Evolutionary conservation across 257 asterid species (phyloP).

Genomic region (Nicotiana noctiflora): DNA sequence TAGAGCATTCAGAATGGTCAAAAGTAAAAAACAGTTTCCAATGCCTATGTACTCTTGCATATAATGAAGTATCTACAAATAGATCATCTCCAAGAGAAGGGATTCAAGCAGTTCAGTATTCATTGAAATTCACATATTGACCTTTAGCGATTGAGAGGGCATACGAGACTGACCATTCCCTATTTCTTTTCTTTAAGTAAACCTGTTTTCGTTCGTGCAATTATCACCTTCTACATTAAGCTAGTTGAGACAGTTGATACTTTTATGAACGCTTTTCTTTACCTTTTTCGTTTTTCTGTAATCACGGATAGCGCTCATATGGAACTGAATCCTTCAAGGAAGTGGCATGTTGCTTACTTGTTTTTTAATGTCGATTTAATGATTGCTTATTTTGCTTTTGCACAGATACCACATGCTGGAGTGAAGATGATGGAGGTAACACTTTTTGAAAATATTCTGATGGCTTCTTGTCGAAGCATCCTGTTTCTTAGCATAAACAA

Average conservation of each 20-base stretch:
- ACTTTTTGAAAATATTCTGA: background rate
- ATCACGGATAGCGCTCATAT: background rate
- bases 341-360: background rate
- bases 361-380: background rate
- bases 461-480: background rate
- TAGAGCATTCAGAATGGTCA: background rate
- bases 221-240: background rate
- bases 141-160: background rate
- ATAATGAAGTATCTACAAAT: background rate
- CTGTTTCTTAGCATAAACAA: background rate
- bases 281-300: background rate
- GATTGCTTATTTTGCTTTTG: background rate
- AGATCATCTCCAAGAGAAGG: background rate
- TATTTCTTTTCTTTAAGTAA: background rate
- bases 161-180: background rate
- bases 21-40: background rate
- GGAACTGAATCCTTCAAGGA: background rate
- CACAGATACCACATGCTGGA: background rate
- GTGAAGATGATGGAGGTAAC: conserved; percentile 2
- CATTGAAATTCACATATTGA: background rate
- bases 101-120: background rate
- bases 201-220: background rate
- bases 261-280: background rate
- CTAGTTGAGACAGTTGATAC: background rate
- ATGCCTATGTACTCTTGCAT: background rate